Conservation (phyloP, 257 asterid genomes). For the Avicennia marina region DNA sequence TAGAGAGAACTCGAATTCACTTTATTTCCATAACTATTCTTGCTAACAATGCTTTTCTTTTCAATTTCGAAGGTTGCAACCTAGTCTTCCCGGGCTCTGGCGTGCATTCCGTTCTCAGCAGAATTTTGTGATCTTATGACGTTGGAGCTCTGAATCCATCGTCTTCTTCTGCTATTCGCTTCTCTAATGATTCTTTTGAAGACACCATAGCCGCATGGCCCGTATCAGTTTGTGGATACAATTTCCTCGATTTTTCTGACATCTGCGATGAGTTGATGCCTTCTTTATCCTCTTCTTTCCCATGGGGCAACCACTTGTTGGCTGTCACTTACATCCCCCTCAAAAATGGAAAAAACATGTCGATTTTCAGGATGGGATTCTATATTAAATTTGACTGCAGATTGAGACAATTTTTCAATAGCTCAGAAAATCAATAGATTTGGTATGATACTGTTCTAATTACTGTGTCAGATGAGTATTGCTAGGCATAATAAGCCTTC, state of each 20-base stretch:
- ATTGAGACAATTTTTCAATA: no score
- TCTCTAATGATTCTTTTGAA: neutral
- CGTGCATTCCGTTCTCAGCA: constrained; percentile 43
- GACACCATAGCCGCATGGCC: constrained; percentile 10
- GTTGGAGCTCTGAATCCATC: constrained; percentile 61
- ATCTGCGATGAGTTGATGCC: no score
- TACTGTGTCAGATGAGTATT: no score
- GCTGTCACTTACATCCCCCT: constrained; percentile 17
- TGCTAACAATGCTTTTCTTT: constrained; percentile 26
- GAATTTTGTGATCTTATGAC: constrained; percentile 42
- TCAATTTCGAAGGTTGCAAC: constrained; percentile 11
- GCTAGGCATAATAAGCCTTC: no score
- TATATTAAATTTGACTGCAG: no score
- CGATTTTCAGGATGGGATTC: no score
- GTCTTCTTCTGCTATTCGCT: neutral
- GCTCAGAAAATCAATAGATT: no score
- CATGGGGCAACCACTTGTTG: neutral
- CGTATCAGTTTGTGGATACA: neutral
- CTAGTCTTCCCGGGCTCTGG: constrained; percentile 51
- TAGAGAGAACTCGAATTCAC: no score
- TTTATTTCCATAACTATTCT: no score
- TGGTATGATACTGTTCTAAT: no score
- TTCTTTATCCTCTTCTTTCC: neutral
- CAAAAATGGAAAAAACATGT: constrained; percentile 11
- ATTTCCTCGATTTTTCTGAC: neutral